Conservation (phyloP, 192 early-diverging fungal species). For the Rhizophagus clarus region DNA sequence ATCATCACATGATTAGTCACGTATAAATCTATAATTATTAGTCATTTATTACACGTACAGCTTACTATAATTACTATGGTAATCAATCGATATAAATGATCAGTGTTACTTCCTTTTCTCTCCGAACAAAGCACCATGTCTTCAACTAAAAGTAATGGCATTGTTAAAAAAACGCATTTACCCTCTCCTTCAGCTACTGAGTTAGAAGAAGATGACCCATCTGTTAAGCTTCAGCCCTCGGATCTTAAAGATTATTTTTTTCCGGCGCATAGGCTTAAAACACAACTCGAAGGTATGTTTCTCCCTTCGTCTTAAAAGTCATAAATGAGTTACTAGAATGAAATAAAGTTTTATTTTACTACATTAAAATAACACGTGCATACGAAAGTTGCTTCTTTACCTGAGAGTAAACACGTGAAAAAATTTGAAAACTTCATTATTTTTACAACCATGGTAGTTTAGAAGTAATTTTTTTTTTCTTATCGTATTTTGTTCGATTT, state of each 20-base stretch:
- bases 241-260: slow-evolving; percentile 25
- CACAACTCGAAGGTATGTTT: background rate
- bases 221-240: slow-evolving; percentile 12
- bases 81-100: too few relatives aligned
- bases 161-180: background rate
- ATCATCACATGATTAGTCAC: too few relatives aligned
- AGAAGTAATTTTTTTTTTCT: background rate
- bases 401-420: background rate
- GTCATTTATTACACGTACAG: too few relatives aligned
- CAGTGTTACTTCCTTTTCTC: background rate
- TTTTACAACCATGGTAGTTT: background rate
- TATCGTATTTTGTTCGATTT: slow-evolving; percentile 6
- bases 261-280: slow-evolving; percentile 20
- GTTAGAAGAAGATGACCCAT: slow-evolving; percentile 21
- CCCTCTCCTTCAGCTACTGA: slow-evolving; percentile 15
- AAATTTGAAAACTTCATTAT: background rate
- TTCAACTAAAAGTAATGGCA: background rate
- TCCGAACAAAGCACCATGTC: background rate
- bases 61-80: too few relatives aligned
- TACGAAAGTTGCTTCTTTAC: background rate
- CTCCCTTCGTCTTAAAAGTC: background rate
- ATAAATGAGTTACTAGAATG: background rate
- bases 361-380: background rate
- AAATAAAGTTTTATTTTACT: background rate
- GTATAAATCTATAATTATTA: too few relatives aligned